These are phyloP conservation scores for Mycena maculata DNA, from an alignment of 768 basidiomycete genomes.

Conservation along the genomic window DNA sequence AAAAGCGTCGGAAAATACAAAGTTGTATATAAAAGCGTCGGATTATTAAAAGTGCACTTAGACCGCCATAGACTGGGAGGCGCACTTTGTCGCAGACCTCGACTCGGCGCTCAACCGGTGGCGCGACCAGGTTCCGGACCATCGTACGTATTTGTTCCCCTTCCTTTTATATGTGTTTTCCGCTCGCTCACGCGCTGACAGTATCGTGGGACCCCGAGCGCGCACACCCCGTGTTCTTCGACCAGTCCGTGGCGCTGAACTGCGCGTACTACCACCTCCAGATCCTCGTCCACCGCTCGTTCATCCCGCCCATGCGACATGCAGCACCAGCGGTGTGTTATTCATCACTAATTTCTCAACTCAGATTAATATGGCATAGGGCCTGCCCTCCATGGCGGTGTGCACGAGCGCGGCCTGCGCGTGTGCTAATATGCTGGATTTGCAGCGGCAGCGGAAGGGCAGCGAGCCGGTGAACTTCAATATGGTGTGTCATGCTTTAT, in stretches of 20 bases:
- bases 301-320: conserved; percentile 74
- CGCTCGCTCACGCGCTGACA: conserved; percentile 36
- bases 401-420: conserved; percentile 79
- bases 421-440: conserved; percentile 68
- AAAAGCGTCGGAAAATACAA: no score
- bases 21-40: no score
- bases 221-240: conserved; percentile 50
- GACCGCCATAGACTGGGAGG: no score
- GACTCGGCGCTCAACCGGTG: conserved; percentile 73
- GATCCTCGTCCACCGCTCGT: conserved; percentile 83
- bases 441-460: conserved; percentile 31
- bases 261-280: conserved; percentile 61
- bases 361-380: neutral
- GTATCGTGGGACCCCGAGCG: conserved; percentile 44
- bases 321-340: conserved; percentile 41
- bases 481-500: conserved; percentile 40
- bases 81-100: conserved; percentile 66
- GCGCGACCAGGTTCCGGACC: conserved; percentile 66
- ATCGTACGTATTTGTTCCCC: conserved; percentile 45
- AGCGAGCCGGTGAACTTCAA: neutral
- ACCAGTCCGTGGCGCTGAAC: conserved; percentile 63
- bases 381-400: conserved; percentile 70
- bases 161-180: conserved; percentile 35
- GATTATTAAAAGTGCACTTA: no score
- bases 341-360: neutral